These are phyloP conservation scores for Pestalotiopsis sp. DNA, from an alignment of 2,329 filamentous ascomycete genomes.

Conservation along the genomic window DNA sequence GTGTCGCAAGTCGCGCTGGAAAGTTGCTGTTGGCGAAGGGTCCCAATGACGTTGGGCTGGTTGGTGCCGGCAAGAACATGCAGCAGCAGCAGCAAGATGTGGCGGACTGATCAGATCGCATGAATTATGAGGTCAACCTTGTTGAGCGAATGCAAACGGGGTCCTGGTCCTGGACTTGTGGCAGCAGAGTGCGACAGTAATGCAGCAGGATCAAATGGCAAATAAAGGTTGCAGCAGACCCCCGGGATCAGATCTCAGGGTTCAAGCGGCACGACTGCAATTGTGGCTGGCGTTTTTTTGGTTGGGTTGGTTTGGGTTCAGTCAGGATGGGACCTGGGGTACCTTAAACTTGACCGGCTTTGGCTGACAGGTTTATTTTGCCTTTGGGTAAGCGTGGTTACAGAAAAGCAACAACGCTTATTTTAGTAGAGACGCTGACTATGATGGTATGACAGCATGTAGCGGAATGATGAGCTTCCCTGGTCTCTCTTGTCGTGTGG, in stretches of 20 bases:
- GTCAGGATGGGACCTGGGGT: no score
- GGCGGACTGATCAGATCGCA: conserved; percentile 11
- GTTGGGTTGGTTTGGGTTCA: no score
- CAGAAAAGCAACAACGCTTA: neutral
- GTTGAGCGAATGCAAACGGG: neutral
- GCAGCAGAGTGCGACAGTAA: conserved; percentile 8
- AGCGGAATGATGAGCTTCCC: neutral
- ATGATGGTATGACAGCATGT: neutral
- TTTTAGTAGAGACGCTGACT: neutral
- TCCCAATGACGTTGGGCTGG: conserved; percentile 1
- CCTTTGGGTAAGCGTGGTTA: neutral
- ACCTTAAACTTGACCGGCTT: no score
- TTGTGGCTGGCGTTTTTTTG: neutral
- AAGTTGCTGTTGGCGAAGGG: neutral
- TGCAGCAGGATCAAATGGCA: conserved; percentile 8
- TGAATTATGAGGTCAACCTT: conserved; percentile 12
- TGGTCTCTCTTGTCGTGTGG: neutral
- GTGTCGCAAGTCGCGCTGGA: neutral
- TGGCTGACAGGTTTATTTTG: neutral
- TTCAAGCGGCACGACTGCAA: conserved; percentile 2
- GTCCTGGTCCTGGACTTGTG: neutral
- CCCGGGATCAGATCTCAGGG: neutral
- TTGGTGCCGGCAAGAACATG: neutral
- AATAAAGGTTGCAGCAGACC: neutral
- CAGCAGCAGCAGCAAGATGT: neutral